Conservation (phyloP, 2,329 filamentous ascomycete species). For the Colletotrichum sp. region DNA sequence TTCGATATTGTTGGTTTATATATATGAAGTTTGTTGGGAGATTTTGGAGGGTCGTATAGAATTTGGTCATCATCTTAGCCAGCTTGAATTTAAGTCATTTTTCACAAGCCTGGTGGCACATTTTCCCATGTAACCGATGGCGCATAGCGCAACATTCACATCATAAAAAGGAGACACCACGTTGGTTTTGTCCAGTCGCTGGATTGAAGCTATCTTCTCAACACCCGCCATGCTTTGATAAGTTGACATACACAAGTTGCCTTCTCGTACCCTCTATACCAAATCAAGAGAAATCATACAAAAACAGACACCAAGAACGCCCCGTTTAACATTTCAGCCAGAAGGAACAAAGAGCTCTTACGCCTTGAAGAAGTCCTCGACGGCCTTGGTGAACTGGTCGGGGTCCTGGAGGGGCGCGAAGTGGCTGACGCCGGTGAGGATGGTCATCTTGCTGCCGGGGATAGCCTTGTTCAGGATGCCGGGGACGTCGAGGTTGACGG, state of each 20-base stretch:
- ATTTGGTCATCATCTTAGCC: not conserved
- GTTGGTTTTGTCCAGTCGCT: not conserved
- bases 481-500: slow-evolving; percentile 41
- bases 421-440: slow-evolving; percentile 43
- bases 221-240: not conserved
- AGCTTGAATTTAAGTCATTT: not conserved
- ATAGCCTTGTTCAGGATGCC: slow-evolving; percentile 38
- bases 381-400: slow-evolving; percentile 34
- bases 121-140: fast-evolving
- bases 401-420: slow-evolving; percentile 49
- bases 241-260: not conserved
- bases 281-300: not conserved
- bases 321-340: not conserved
- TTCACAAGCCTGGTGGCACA: not conserved
- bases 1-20: not conserved
- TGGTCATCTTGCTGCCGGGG: slow-evolving; percentile 38
- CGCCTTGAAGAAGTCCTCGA: slow-evolving; percentile 32
- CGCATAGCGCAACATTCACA: not conserved
- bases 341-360: not conserved
- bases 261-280: not conserved
- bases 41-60: not conserved
- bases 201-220: not conserved
- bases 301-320: not conserved
- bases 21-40: not conserved
- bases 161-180: not conserved